A percentile compares a stretch with the other conserved stretches of the same genome.
Conservation (phyloP, 2,329 filamentous ascomycete genomes). For the Pleoardoris graminearum region DNA sequence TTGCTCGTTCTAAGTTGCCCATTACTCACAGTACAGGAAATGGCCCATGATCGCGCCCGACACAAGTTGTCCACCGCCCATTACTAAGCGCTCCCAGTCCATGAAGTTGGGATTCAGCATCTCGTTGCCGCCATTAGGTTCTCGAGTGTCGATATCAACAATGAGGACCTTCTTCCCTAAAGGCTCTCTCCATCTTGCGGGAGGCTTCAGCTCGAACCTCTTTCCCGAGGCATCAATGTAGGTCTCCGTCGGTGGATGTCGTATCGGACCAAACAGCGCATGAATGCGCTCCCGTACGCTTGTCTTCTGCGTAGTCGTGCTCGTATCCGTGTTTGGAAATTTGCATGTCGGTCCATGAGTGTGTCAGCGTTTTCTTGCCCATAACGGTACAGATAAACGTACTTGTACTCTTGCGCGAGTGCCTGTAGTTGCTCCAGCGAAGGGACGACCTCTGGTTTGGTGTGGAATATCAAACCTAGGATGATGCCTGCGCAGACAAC, state of each 20-base stretch:
- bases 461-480: neutral
- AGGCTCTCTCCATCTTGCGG: slow-evolving; percentile 25
- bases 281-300: slow-evolving; percentile 1
- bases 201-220: neutral
- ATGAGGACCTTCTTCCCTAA: slow-evolving; percentile 33
- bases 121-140: slow-evolving; percentile 23
- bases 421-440: slow-evolving; percentile 3
- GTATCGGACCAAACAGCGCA: slow-evolving; percentile 4
- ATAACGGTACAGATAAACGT: neutral
- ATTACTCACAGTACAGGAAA: slow-evolving; percentile 44
- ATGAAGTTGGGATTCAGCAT: slow-evolving; percentile 26
- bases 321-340: neutral
- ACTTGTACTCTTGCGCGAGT: slow-evolving; percentile 4
- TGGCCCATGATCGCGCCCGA: slow-evolving; percentile 48
- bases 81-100: slow-evolving; percentile 26
- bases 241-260: neutral
- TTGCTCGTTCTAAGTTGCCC: neutral
- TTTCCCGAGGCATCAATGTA: slow-evolving; percentile 6
- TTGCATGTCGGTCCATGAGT: neutral
- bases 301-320: neutral
- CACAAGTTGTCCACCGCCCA: slow-evolving; percentile 31
- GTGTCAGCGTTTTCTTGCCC: neutral
- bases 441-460: slow-evolving; percentile 3
- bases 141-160: slow-evolving; percentile 39
- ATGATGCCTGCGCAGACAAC: neutral